phyloP scores from a whole-genome alignment of 2,329 filamentous ascomycete species.

The Diaporthe helianthi region DNA sequence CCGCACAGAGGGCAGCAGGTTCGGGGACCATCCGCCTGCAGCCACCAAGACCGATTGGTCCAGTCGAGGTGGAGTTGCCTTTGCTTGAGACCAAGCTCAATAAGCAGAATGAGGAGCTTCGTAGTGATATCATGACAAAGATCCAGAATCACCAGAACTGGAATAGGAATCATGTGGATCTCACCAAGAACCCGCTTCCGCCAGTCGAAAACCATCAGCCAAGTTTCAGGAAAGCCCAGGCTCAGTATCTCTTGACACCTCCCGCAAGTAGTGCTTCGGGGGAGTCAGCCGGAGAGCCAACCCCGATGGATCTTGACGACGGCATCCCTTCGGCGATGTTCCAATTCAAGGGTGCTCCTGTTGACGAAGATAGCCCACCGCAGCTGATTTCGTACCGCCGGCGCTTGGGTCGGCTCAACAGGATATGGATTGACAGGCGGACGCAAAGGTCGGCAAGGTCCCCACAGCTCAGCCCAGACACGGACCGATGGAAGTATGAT shows the following conservation, averaged over 20 bases:
- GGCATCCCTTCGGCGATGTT: slow-evolving; percentile 47
- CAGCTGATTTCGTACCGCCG: slow-evolving; percentile 75
- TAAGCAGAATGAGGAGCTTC: slow-evolving; percentile 83
- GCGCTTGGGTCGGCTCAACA: slow-evolving; percentile 82
- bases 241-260: slow-evolving; percentile 73
- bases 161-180: slow-evolving; percentile 89
- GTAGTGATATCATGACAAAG: slow-evolving; percentile 83
- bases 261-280: slow-evolving; percentile 61
- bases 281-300: slow-evolving; percentile 50
- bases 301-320: slow-evolving; percentile 61
- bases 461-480: slow-evolving; percentile 53
- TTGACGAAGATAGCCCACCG: slow-evolving; percentile 49
- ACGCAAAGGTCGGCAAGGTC: slow-evolving; percentile 61
- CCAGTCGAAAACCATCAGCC: slow-evolving; percentile 73
- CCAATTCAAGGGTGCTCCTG: slow-evolving; percentile 54
- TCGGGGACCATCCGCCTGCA: slow-evolving; percentile 49
- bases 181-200: slow-evolving; percentile 84
- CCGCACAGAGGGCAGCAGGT: slow-evolving; percentile 46
- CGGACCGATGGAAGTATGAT: slow-evolving; percentile 86
- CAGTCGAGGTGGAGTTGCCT: slow-evolving; percentile 81
- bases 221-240: slow-evolving; percentile 75
- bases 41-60: slow-evolving; percentile 51
- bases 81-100: slow-evolving; percentile 77
- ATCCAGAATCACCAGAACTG: slow-evolving; percentile 88
- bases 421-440: slow-evolving; percentile 87